Base-by-base conservation (phyloP, 2,329 filamentous ascomycete species). In the Trichocomaceae sp. region DNA sequence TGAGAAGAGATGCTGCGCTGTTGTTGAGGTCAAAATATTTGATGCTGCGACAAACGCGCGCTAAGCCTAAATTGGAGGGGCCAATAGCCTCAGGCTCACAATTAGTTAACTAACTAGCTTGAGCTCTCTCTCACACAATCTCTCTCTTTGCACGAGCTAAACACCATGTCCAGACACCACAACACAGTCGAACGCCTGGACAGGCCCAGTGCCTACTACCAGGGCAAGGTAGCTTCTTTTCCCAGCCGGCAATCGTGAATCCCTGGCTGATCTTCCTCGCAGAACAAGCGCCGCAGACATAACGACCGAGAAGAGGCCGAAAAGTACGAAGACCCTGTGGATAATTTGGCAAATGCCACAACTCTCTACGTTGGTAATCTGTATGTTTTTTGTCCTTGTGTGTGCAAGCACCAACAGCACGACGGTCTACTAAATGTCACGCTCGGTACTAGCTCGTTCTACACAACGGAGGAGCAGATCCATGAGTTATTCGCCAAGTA, bases 401-500 rank as follows among this genome's bases (percentile, higher is more conserved):
- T 22, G 19, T 19, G 35, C 10, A 26, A 31, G 46, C 46, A 22
- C 2, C 39, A 17, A 12, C 19, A 42, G 39, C 37, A 19, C 2
- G 31, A 13, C 26, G 33, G 17, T 26, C 23, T 51, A 33, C 52
- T 13, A 39, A 37, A 29, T 8, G 26, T 10, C 10, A 29, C 26
- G 4, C 62, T 90, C 19, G 7, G n/a, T n/a, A n/a, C 26, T 23
- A 56, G 88, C 53, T 95, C 91, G 41, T 96, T 96, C 77, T 96
- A 96, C 79, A 99, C 93, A 22, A 99, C 93, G 55, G 93, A 99
- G 72, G 93, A 99, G 75, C 93, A 99, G 71, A 96, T 99, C 57
- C 92, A 97, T 73, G 92, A 97, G 74, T 83, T 96, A 47, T 96
- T 96, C 72, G 85, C 87, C 57, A 96, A 96, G 79, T 92, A 64